Evolutionary conservation across 768 basidiomycete species (phyloP).

Genomic region (Russula virescens): DNA sequence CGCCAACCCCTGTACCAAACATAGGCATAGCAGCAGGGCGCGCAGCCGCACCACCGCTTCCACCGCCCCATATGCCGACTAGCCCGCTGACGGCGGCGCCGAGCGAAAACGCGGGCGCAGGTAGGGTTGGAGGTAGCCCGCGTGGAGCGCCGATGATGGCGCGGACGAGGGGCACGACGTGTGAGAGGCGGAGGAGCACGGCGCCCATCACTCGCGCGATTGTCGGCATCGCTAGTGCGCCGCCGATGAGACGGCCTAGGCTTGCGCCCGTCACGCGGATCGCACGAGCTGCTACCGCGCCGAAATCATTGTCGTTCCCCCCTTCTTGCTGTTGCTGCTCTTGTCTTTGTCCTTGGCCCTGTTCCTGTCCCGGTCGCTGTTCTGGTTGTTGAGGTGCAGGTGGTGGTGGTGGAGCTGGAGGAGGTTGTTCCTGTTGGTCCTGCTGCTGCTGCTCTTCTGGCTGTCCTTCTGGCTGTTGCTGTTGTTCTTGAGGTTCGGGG

Average conservation of each 20-base stretch:
- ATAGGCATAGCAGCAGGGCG: too few species aligned
- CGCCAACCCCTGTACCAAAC: too few species aligned
- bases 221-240: conserved; percentile 61
- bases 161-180: conserved; percentile 34
- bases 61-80: neutral
- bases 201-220: conserved; percentile 63
- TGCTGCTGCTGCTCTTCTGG: neutral
- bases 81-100: neutral
- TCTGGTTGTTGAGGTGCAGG: neutral
- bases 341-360: too few species aligned
- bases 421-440: conserved; percentile 8
- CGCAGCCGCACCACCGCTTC: too few species aligned
- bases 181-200: conserved; percentile 51
- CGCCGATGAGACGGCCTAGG: conserved; percentile 60
- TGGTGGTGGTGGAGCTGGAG: neutral
- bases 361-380: neutral
- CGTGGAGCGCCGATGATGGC: conserved; percentile 28
- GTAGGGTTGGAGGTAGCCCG: neutral
- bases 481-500: neutral
- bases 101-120: neutral
- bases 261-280: conserved; percentile 54
- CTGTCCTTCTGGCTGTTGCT: neutral
- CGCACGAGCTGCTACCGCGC: conserved; percentile 51
- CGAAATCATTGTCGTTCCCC: conserved; percentile 29
- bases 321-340: neutral